These are phyloP conservation scores for Rhizopogon vulgaris DNA, from an alignment of 768 basidiomycete genomes.

Conservation along the genomic window DNA sequence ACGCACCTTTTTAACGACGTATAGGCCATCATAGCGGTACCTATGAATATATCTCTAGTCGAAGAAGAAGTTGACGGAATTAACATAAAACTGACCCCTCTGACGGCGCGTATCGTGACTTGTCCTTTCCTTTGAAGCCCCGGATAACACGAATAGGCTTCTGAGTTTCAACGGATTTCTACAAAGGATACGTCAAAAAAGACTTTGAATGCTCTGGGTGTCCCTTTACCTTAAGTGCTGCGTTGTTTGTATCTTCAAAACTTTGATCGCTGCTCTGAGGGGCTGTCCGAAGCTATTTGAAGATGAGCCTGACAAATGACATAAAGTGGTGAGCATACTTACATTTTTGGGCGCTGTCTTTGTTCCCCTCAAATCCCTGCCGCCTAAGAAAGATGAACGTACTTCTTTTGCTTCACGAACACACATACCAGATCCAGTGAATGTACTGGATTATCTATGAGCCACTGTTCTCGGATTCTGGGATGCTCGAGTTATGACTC, in stretches of 20 bases:
- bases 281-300: slow-evolving; percentile 72
- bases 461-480: background rate
- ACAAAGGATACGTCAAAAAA: slow-evolving; percentile 1
- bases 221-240: slow-evolving; percentile 49
- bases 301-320: background rate
- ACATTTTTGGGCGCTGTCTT: slow-evolving; percentile 81
- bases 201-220: background rate
- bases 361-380: slow-evolving; percentile 83
- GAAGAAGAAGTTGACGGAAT: background rate
- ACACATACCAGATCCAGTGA: slow-evolving; percentile 63
- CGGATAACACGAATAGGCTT: slow-evolving; percentile 85
- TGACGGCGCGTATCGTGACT: slow-evolving; percentile 67
- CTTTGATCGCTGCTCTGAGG: slow-evolving; percentile 80
- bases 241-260: slow-evolving; percentile 71
- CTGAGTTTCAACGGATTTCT: slow-evolving; percentile 74
- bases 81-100: slow-evolving; percentile 50
- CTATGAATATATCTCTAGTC: slow-evolving; percentile 26
- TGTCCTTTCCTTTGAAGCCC: slow-evolving; percentile 60
- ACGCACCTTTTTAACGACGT: slow-evolving; percentile 64
- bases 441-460: slow-evolving; percentile 45
- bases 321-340: slow-evolving; percentile 11
- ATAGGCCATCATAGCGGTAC: slow-evolving; percentile 90
- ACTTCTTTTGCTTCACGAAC: background rate
- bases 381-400: slow-evolving; percentile 40
- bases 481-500: slow-evolving; percentile 24